Evolutionary conservation across 164 flowering plant genomes (phyloP).

Genomic region (Magnolia changhungtana): DNA sequence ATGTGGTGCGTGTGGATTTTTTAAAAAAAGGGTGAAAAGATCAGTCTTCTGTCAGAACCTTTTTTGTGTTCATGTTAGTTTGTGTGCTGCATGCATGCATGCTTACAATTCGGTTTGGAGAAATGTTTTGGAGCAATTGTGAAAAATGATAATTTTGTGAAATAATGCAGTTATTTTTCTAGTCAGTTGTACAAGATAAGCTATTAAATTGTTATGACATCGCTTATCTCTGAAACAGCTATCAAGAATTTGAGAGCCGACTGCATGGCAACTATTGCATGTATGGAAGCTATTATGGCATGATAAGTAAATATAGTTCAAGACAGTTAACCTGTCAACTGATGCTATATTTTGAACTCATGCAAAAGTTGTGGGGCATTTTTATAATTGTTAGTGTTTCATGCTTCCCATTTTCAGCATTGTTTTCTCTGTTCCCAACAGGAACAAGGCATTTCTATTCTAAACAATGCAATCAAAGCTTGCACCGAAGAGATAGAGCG

Average conservation of each 20-base stretch:
- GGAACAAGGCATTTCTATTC: slow-evolving; percentile 72
- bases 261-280: neutral
- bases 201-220: neutral
- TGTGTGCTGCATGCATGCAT: neutral
- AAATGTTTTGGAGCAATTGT: neutral
- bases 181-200: neutral
- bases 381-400: neutral
- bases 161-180: neutral
- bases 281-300: neutral
- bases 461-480: slow-evolving; percentile 67
- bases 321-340: neutral
- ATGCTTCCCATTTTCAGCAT: neutral
- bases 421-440: neutral
- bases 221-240: neutral
- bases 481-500: slow-evolving; percentile 69
- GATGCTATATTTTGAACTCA: neutral
- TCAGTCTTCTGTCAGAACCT: neutral
- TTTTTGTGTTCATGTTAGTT: neutral
- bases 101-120: too few species aligned
- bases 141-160: neutral
- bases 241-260: neutral
- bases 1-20: too few species aligned
- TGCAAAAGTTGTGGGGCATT: neutral
- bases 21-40: too few species aligned
- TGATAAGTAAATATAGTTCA: neutral